phyloP scores from a whole-genome alignment of 2,329 filamentous ascomycete genomes.

The Sporothrix phasma region DNA sequence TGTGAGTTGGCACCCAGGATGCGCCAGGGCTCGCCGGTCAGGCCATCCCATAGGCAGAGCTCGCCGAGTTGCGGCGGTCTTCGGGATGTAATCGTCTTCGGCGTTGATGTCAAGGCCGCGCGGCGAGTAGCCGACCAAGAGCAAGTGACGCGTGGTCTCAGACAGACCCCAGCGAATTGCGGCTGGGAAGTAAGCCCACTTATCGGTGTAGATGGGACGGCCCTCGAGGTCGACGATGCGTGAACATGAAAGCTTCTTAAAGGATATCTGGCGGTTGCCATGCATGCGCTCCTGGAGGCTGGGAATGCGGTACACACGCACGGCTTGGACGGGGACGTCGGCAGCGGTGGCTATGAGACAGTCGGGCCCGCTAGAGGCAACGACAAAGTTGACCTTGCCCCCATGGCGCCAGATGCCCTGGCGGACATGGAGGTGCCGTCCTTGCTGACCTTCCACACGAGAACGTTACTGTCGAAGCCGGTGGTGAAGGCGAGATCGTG shows the following conservation, averaged over 20 bases:
- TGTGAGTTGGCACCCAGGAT: slow-evolving; percentile 43
- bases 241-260: slow-evolving; percentile 33
- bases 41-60: slow-evolving; percentile 49
- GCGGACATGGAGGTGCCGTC: slow-evolving; percentile 33
- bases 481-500: slow-evolving; percentile 45
- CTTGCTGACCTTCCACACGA: slow-evolving; percentile 41
- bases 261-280: slow-evolving; percentile 28
- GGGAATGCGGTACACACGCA: slow-evolving; percentile 45
- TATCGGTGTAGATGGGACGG: slow-evolving; percentile 28
- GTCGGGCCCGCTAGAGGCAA: slow-evolving; percentile 37
- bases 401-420: slow-evolving; percentile 45
- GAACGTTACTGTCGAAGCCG: slow-evolving; percentile 53
- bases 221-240: slow-evolving; percentile 25
- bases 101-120: slow-evolving; percentile 34
- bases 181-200: slow-evolving; percentile 54
- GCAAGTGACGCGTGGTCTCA: slow-evolving; percentile 36
- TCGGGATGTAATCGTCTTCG: slow-evolving; percentile 50
- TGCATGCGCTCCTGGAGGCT: slow-evolving; percentile 22
- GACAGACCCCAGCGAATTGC: slow-evolving; percentile 52
- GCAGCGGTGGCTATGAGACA: slow-evolving; percentile 49
- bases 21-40: slow-evolving; percentile 33
- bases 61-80: slow-evolving; percentile 47
- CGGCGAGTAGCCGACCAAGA: slow-evolving; percentile 55
- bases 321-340: slow-evolving; percentile 43
- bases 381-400: slow-evolving; percentile 54